Base-by-base conservation (phyloP, 192 early-diverging fungal genomes). In the Diversispora eburnea region DNA sequence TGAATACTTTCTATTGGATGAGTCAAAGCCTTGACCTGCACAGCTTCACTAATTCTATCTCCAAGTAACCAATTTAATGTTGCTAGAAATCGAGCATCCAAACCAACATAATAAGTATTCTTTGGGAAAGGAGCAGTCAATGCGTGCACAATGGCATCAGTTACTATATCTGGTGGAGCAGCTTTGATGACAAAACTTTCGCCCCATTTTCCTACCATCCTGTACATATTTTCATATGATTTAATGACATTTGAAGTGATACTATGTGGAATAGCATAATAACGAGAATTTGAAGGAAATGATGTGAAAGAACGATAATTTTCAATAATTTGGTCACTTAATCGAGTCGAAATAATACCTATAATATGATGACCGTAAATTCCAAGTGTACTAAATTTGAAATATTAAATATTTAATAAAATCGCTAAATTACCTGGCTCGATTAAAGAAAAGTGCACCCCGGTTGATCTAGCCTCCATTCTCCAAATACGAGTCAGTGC, bases 51-150 rank as follows among this genome's bases (percentile, higher is more conserved):
- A 48, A 72, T 46, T 13, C 58, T 39, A n/a, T 72, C 70, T 22
- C 70, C 70, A 12, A 72, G 25, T 22, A 72, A 42, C 70, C 70
- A 72, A 59, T 61, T 61, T 10, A 33, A 19, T 13, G 17, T 9
- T 51, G 70, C 70, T 22, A 72, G 25, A 22, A 61, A 4, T 22
- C 25, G 43, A 42, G 70, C 51, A 72, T 72, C 70, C 6, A 72
- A 45, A 56, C 70, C 70, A 59, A 72, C 70, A 62, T 72, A 72
- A 72, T 72, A 72, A 49, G 57, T 72, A 72, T 43, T 61, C 61
- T 72, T 72, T 6, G 70, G 70, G 22, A 43, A 72, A 42, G 43
- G 58, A n/a, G 70, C 33, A 17, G 59, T 72, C 41, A 72, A 72
- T 22, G 57, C 70, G 48, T 72, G 56, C 33, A 72, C 9, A 22